phyloP scores from a whole-genome alignment of 164 flowering plant species.

The Piper betle region DNA sequence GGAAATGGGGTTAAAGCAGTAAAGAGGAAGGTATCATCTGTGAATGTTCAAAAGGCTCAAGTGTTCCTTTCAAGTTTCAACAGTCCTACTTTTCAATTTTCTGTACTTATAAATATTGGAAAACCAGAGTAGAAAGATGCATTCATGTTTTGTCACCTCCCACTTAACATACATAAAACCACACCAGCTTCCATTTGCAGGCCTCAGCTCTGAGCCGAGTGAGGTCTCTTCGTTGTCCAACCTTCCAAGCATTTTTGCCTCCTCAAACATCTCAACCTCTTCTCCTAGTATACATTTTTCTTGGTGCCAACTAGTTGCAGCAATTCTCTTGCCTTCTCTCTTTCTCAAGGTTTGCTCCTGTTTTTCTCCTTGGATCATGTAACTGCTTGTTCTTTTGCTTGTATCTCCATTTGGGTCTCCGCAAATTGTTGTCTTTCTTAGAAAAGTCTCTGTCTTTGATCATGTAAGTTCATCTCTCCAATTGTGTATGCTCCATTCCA shows the following conservation, averaged over 20 bases:
- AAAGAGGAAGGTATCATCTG: no score
- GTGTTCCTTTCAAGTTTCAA: no score
- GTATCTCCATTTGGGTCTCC: constrained; percentile 2
- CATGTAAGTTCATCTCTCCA: constrained; percentile 21
- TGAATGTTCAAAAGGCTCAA: background rate
- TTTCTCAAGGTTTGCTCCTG: background rate
- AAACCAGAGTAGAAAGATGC: background rate
- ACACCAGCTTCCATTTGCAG: background rate
- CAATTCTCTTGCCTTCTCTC: background rate
- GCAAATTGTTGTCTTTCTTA: constrained; percentile 2
- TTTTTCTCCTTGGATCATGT: constrained; percentile 16
- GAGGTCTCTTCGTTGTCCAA: background rate
- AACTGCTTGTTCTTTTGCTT: constrained; percentile 7
- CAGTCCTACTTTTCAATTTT: background rate
- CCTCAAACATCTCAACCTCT: background rate
- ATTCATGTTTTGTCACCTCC: background rate
- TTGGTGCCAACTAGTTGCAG: background rate
- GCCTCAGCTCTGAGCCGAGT: background rate
- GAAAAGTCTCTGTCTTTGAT: constrained; percentile 9
- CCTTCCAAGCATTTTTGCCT: background rate
- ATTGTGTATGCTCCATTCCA: constrained; percentile 6
- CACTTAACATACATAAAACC: background rate
- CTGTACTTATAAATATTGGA: no score
- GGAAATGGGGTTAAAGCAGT: no score
- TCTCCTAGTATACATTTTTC: background rate